Base-by-base conservation (phyloP, 129 eudicot species). In the Escallonia herrerae region DNA sequence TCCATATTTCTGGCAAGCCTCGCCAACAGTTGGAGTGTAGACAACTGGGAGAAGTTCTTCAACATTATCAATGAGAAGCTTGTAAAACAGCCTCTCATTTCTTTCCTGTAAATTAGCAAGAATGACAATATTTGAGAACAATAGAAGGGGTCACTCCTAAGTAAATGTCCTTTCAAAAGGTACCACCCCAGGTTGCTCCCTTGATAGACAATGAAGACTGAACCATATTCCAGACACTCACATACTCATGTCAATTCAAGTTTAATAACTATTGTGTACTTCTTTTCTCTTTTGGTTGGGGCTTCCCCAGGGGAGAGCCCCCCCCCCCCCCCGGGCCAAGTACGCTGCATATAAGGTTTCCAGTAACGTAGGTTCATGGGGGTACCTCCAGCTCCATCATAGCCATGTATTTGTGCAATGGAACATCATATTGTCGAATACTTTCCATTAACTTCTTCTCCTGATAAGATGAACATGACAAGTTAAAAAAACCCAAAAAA, bases 1-100 rank as follows among this genome's bases (percentile, higher is more conserved):
- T 58, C 97, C 97, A 62, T 87, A 90, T 75, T 90, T 90, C 63
- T 90, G 97, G 85, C 97, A 90, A 65, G 97, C 97, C 78, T 90
- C 97, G 12, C 97, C 97, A 56, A 90, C 97, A 13, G 87, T 86
- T 40, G 97, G 97, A 55, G 95, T 90, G 77, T 90, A 90, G 38
- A 90, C 97, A 69, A 90, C 38, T 45, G 97, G 97, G 64, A 90
- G 93, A 56, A 90, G 85, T 70, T 90, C 97, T 72, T 90, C 97
- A 41, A 87, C 97, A 70, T 90, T 80, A 62, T 90, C 97, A 62
- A 90, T 78, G 42, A 90, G 95, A 74, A 90, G 95, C 93, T 90
- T 90, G 90, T 90, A 90, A 78, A 90, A 90, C 76, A 90, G 70
- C 71, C 97, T 80, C 76, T 90, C 97, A 5, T 90, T 90, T 69